Evolutionary conservation across 192 early-diverging fungal genomes (phyloP).

Genomic region (Entomortierella parvispora): DNA sequence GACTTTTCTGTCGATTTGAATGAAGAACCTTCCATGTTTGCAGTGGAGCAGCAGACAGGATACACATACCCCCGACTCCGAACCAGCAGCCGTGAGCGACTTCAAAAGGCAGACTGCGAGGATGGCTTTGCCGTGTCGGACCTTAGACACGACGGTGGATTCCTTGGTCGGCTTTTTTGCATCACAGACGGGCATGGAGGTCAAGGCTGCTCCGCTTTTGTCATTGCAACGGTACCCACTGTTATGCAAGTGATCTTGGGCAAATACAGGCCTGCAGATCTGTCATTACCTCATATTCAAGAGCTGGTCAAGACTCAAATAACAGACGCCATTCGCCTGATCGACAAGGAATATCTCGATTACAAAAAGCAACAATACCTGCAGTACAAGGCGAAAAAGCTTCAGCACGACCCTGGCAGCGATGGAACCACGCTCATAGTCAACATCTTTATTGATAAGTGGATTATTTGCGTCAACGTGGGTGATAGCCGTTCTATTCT

Average conservation of each 20-base stretch:
- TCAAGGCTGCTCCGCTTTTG: slow-evolving; percentile 62
- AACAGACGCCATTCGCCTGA: slow-evolving; percentile 49
- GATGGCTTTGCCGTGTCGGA: slow-evolving; percentile 64
- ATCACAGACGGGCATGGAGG: slow-evolving; percentile 71
- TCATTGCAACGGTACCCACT: slow-evolving; percentile 57
- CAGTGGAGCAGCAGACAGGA: slow-evolving; percentile 64
- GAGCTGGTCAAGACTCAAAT: slow-evolving; percentile 55
- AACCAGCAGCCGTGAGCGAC: slow-evolving; percentile 53
- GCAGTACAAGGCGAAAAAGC: slow-evolving; percentile 35
- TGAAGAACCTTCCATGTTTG: slow-evolving; percentile 58
- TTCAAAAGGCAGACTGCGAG: slow-evolving; percentile 63
- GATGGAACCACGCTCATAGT: slow-evolving; percentile 66
- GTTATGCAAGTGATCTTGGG: slow-evolving; percentile 58
- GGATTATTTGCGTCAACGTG: slow-evolving; percentile 65
- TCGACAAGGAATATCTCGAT: slow-evolving; percentile 65
- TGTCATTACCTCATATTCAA: slow-evolving; percentile 51
- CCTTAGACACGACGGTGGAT: slow-evolving; percentile 44
- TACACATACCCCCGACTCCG: slow-evolving; percentile 67
- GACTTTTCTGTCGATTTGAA: slow-evolving; percentile 50
- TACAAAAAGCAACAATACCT: slow-evolving; percentile 60
- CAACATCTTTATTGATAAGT: slow-evolving; percentile 63
- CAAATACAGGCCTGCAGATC: slow-evolving; percentile 43
- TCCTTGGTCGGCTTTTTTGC: slow-evolving; percentile 58
- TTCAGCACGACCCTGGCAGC: slow-evolving; percentile 53
- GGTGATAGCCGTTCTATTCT: slow-evolving; percentile 68